Conservation (phyloP, 2,329 filamentous ascomycete genomes). For the Fusarium algeriense region DNA sequence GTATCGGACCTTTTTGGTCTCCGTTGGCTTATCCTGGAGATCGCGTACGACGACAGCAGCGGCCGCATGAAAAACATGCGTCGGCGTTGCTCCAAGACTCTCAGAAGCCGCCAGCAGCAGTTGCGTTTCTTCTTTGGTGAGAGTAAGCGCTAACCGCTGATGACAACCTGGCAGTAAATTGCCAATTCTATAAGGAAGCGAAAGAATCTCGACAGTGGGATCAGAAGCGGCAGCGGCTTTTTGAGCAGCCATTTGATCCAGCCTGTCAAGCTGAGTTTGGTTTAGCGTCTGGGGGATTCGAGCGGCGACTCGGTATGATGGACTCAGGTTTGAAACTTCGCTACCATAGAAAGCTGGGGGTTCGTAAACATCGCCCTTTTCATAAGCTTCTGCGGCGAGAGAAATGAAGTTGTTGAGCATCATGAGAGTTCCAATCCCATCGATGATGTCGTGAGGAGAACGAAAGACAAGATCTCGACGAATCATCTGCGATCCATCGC, state of each 20-base stretch:
- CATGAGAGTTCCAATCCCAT: conserved; percentile 55
- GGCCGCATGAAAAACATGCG: conserved; percentile 52
- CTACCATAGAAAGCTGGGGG: conserved; percentile 37
- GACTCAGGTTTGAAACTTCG: conserved; percentile 30
- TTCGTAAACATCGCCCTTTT: conserved; percentile 7
- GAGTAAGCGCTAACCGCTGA: conserved; percentile 41
- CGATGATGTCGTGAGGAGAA: conserved; percentile 56
- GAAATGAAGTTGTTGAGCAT: conserved; percentile 50
- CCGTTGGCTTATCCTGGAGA: conserved; percentile 16
- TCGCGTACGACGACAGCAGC: conserved; percentile 48
- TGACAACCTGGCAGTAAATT: conserved; percentile 37
- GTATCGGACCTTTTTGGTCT: conserved; percentile 41
- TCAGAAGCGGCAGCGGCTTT: conserved; percentile 13
- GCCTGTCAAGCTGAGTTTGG: background rate
- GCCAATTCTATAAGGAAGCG: conserved; percentile 47
- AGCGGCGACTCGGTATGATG: conserved; percentile 20
- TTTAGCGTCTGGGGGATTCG: accelerated
- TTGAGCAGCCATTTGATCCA: background rate
- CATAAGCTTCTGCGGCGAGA: conserved; percentile 43
- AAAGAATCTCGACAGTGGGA: background rate
- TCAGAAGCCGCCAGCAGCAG: conserved; percentile 40
- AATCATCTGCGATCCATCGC: accelerated
- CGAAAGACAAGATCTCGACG: conserved; percentile 53
- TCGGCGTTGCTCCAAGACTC: conserved; percentile 46
- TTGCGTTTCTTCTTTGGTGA: conserved; percentile 33